Base-by-base conservation (phyloP, 306 rosid species). In the Calophaca sinica region DNA sequence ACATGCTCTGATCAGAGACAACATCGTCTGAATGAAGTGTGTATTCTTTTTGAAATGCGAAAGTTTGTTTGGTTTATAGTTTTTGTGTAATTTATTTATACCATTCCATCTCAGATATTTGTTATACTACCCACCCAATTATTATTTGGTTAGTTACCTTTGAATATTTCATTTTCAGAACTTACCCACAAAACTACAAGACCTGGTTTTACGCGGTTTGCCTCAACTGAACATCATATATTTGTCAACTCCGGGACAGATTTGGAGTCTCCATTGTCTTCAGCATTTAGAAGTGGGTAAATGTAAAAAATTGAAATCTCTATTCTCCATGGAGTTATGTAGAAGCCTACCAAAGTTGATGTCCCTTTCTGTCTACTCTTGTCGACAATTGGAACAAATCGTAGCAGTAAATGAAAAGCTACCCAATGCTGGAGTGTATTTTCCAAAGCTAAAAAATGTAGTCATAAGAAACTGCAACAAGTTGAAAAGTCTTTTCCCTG, bases 331-430 rank as follows among this genome's bases (percentile, higher is more conserved):
- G 32, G 5, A 53, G 9, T 6, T 7, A 53, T 9, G 7, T 20
- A 53, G 59, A 15, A 20, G 59, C 29, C 59, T 53, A 53, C 59
- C 59, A 53, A 32, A 53, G 33, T 53, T 53, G 31, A 20, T 20
- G 29, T 20, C 29, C 4, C 31, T 53, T 20, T 6, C 2, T 7
- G 5, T 53, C 7, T 53, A 53, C 59, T 3, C 7, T 10, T 53
- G 33, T 10, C 59, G 20, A 53, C 10, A 53, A 7, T 53, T 53
- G 68, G 32, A 53, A 53, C 33, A 53, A 20, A 7, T 53, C 3
- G 31, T 53, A 7, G 5, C 31, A 8, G 61, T n/a, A 55, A 28
- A 26, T 8, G 61, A 55, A 55, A 35, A 15, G 59, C 59, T 52
- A 5, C 59, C 31, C 8, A 52, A 6, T 15, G 9, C 3, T 15